Evolutionary conservation across 2,329 filamentous ascomycete species (phyloP).

Genomic region (Lizonia empirigonia): DNA sequence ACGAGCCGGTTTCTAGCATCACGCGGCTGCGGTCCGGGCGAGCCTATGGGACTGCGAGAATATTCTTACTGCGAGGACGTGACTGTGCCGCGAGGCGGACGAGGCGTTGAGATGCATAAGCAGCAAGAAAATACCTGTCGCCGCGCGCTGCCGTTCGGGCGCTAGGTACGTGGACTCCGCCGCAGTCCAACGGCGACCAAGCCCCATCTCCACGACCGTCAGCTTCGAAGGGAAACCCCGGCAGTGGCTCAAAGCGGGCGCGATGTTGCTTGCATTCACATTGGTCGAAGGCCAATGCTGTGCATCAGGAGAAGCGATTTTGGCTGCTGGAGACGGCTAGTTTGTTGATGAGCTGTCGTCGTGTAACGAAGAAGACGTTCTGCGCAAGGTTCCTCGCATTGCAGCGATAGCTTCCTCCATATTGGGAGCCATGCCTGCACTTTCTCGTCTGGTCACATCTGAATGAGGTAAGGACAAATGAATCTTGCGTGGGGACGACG

Average conservation of each 20-base stretch:
- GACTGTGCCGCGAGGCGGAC: conserved; percentile 7
- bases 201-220: conserved; percentile 14
- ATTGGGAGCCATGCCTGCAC: conserved; percentile 2
- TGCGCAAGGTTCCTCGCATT: conserved; percentile 18
- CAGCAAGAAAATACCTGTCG: conserved; percentile 27
- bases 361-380: conserved; percentile 20
- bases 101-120: conserved; percentile 2
- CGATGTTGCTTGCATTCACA: conserved; percentile 24
- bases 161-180: conserved; percentile 37
- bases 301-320: conserved; percentile 18
- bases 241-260: not conserved
- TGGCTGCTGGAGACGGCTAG: conserved; percentile 10
- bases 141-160: conserved; percentile 31
- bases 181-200: conserved; percentile 24
- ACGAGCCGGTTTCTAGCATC: conserved; percentile 28
- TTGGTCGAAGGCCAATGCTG: conserved; percentile 23
- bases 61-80: not conserved
- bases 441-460: not conserved
- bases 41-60: conserved; percentile 31
- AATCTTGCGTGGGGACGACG: conserved; percentile 4
- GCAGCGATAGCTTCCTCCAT: conserved; percentile 2
- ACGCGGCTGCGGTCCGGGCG: conserved; percentile 18
- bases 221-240: conserved; percentile 2
- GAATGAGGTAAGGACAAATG: conserved; percentile 12
- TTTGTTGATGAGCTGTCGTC: conserved; percentile 24